Evolutionary conservation across 768 basidiomycete genomes (phyloP), one percentile per base, ranked within the genome.

Genomic region (Collybiopsis confluens): DNA sequence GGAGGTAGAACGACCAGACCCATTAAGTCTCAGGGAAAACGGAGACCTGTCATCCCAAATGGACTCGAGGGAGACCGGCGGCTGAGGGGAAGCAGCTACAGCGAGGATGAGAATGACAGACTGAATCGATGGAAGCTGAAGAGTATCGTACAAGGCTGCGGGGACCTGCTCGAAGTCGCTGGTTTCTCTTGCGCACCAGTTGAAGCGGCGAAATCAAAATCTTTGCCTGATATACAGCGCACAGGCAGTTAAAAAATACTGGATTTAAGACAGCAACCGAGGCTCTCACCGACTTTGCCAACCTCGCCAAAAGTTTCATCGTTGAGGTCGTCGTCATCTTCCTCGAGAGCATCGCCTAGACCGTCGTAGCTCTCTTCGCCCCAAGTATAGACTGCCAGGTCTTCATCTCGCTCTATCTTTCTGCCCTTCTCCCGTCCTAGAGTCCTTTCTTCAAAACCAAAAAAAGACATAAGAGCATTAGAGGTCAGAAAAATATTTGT

Each of bases 191-290:
- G 70, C 21, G 75, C 62, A 52, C 59, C 61, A 28, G 68, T 77
- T 18, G 86, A 74, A n/a, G n/a, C n/a, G n/a, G n/a, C n/a, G 69
- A 95, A 97, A 74, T 96, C 91, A 66, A 96, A 97, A 70, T 96
- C 93, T 65, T 86, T 90, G 67, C 90, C 93, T 94, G 58, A 48
- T 47, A 33, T 33, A 33, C 30, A 33, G 30, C 30, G 30, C 30
- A 33, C 13, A 6, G 30, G 13, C 30, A 33, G 6, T 33, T 5
- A 13, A 33, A 33, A 33, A 33, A 33, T 33, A n/a, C n/a, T 43
- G n/a, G 23, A 53, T 43, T 46, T 37, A 45, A 46, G 8, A 27
- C 48, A 45, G 54, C 36, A 23, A 33, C 54, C 44, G 3, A 35
- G 52, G 9, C 24, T 6, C 52, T 71, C 66, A 94, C 94, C 92